Evolutionary conservation across 1,139 yeast genomes (phyloP).

Genomic region (Yamadazyma diddensiae): DNA sequence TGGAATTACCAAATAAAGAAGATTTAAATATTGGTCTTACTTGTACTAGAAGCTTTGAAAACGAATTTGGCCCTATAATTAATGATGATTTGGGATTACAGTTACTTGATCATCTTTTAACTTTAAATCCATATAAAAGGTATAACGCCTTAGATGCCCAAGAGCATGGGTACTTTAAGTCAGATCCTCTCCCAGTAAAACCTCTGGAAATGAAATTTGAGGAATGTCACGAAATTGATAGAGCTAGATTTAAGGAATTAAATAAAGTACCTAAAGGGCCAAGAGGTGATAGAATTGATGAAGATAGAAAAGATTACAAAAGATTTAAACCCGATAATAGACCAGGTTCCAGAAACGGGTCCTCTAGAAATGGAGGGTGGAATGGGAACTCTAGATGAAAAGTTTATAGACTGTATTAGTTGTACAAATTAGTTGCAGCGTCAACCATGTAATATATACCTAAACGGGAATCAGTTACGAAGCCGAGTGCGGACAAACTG

Average conservation of each 20-base stretch:
- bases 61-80: conserved; percentile 33
- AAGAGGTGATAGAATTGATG: too few species aligned
- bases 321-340: too few species aligned
- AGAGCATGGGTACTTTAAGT: conserved; percentile 62
- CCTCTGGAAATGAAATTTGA: conserved; percentile 60
- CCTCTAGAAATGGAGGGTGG: too few species aligned
- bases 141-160: conserved; percentile 79
- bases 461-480: neutral
- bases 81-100: conserved; percentile 31
- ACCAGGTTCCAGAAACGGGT: too few species aligned
- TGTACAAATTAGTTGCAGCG: neutral
- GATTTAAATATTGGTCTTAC: conserved; percentile 43
- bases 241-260: conserved; percentile 28
- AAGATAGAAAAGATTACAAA: too few species aligned
- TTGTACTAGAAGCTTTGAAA: conserved; percentile 55
- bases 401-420: too few species aligned
- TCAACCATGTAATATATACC: neutral
- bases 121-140: conserved; percentile 68
- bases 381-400: too few species aligned
- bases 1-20: conserved; percentile 56
- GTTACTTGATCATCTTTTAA: conserved; percentile 53
- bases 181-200: conserved; percentile 59
- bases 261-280: conserved; percentile 1
- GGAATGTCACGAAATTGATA: conserved; percentile 87
- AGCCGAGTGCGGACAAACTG: neutral